A percentile compares a stretch with the other conserved stretches of the same genome.
phyloP scores from a whole-genome alignment of 2,329 filamentous ascomycete species.

The Neonectria faginata region DNA sequence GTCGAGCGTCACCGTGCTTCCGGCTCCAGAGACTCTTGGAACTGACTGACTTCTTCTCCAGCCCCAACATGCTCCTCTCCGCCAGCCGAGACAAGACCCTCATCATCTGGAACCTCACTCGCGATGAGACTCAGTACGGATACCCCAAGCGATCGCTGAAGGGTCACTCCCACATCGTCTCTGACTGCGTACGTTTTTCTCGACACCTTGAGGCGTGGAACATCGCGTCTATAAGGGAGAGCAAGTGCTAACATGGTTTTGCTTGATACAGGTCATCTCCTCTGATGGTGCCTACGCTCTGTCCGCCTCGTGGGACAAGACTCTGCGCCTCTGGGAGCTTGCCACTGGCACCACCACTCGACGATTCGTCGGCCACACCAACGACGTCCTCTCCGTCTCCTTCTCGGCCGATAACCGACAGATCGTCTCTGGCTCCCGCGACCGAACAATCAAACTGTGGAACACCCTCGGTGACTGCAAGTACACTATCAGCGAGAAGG shows the following conservation, averaged over 20 bases:
- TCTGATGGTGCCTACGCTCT: conserved; percentile 99
- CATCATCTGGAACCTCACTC: conserved; percentile 99
- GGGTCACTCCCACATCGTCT: conserved; percentile 99
- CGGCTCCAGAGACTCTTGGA: conserved; percentile 12
- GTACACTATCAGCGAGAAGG: conserved; percentile 99
- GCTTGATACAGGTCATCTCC: conserved; percentile 84
- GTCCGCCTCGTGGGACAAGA: conserved; percentile 99
- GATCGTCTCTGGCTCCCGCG: conserved; percentile 98
- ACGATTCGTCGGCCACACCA: conserved; percentile 98
- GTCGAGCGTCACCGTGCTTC: conserved; percentile 46
- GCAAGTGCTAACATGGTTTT: conserved; percentile 40
- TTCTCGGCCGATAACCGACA: conserved; percentile 99
- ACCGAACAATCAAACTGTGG: conserved; percentile 99
- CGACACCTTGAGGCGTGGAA: conserved; percentile 9
- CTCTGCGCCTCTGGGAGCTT: conserved; percentile 99
- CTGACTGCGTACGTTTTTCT: conserved; percentile 89
- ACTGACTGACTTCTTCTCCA: conserved; percentile 47
- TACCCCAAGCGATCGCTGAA: conserved; percentile 99
- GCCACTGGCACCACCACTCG: conserved; percentile 96
- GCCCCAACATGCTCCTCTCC: conserved; percentile 99
- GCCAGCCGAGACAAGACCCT: conserved; percentile 97
- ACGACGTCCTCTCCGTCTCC: conserved; percentile 99
- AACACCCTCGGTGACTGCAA: conserved; percentile 99
- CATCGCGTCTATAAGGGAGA: conserved; percentile 4
- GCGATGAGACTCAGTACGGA: conserved; percentile 97